Percentiles rank a stretch among this genome's conserved stretches.
Conservation (phyloP, 306 rosid species). For the Pyrus communis region DNA sequence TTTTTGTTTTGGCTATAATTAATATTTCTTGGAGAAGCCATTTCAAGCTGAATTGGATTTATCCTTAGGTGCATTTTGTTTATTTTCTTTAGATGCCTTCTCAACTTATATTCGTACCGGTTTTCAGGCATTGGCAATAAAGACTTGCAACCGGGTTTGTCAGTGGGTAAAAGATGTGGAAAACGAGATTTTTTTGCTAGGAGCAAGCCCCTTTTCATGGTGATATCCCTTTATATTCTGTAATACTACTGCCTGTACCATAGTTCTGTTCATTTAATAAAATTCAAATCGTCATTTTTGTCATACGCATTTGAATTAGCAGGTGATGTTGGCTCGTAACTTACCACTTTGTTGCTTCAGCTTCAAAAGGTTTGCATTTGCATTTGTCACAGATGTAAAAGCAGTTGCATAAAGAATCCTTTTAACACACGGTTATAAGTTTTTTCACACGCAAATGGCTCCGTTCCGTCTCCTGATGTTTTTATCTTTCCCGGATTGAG, state of each 20-base stretch:
- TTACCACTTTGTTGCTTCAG: neutral
- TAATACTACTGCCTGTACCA: slow-evolving; percentile 35
- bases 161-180: slow-evolving; percentile 96
- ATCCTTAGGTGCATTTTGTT: neutral
- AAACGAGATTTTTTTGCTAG: slow-evolving; percentile 86
- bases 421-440: neutral
- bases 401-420: neutral
- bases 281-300: slow-evolving; percentile 10
- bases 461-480: neutral
- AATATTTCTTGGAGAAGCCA: neutral
- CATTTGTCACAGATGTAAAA: neutral
- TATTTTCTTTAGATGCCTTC: slow-evolving; percentile 3
- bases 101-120: slow-evolving; percentile 15
- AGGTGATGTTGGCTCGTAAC: neutral
- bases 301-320: neutral
- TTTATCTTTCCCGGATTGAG: too few species aligned
- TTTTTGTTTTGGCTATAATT: neutral
- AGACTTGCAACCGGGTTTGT: slow-evolving; percentile 88
- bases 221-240: slow-evolving; percentile 42
- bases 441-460: neutral
- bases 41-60: neutral
- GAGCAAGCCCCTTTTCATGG: slow-evolving; percentile 98
- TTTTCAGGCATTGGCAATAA: slow-evolving; percentile 80
- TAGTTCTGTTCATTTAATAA: slow-evolving; percentile 28
- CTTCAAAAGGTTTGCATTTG: neutral